Evolutionary conservation across 306 rosid genomes (phyloP).

Genomic region (Malus orientalis): DNA sequence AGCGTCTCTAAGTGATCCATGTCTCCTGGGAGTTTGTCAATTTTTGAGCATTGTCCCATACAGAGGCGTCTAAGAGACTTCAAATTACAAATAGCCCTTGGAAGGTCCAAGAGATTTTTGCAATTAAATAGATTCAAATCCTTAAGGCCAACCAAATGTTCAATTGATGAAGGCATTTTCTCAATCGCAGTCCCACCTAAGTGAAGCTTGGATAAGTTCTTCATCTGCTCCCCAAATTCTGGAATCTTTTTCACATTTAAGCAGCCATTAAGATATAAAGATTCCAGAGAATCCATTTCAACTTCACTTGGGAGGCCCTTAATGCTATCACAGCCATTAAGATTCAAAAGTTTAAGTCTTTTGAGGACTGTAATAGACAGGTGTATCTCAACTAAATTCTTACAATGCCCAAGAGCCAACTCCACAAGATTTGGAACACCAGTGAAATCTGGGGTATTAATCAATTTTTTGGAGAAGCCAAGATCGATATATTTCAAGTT

Average conservation of each 20-base stretch:
- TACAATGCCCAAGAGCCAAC: not conserved
- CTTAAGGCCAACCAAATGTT: not conserved
- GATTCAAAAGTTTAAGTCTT: not conserved
- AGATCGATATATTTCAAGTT: constrained; percentile 4
- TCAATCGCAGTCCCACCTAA: not conserved
- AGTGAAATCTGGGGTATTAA: constrained; percentile 7
- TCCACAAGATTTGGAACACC: not conserved
- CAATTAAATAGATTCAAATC: not conserved
- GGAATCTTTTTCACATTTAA: not conserved
- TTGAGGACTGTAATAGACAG: not conserved
- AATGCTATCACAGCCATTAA: not conserved
- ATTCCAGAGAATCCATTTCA: constrained; percentile 3
- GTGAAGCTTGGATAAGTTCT: not conserved
- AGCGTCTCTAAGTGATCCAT: not conserved
- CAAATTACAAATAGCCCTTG: not conserved
- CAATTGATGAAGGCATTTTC: constrained; percentile 3
- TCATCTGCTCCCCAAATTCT: not conserved
- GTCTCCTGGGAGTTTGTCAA: not conserved
- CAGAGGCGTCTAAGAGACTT: not conserved
- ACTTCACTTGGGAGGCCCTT: not conserved
- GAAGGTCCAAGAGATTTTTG: not conserved
- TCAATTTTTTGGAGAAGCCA: not conserved
- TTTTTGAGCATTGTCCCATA: not conserved
- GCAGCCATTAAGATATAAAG: not conserved
- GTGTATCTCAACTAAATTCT: not conserved